A percentile compares a stretch with the other conserved stretches of the same genome.
phyloP scores from a whole-genome alignment of 139 green algal genomes.

The Tetradesmus lagerheimii region DNA sequence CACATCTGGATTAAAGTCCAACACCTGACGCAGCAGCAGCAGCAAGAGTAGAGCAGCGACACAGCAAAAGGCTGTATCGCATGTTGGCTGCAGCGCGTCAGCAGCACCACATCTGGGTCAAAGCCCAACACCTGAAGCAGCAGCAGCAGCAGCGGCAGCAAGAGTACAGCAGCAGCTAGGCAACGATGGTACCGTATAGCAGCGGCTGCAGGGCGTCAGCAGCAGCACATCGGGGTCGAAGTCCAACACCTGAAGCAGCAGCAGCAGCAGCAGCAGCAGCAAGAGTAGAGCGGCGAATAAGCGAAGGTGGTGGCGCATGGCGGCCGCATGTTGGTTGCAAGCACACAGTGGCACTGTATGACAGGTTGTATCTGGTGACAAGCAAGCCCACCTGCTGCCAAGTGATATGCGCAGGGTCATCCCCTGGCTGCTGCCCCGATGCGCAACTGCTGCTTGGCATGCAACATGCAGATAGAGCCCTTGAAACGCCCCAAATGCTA shows the following conservation, averaged over 20 bases:
- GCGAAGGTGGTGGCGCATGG: too few species aligned
- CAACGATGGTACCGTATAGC: too few species aligned
- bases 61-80: too few species aligned
- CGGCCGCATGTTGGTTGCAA: too few species aligned
- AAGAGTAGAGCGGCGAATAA: too few species aligned
- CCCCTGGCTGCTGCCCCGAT: neutral
- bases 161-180: too few species aligned
- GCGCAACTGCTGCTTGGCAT: neutral
- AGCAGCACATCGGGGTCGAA: neutral
- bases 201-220: neutral
- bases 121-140: conserved; percentile 4
- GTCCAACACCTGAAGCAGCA: neutral
- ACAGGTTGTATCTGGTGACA: too few species aligned
- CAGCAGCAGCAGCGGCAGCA: conserved; percentile 1
- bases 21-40: neutral
- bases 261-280: neutral
- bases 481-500: too few species aligned
- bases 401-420: neutral
- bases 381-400: neutral
- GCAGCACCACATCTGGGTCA: conserved; percentile 22
- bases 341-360: too few species aligned
- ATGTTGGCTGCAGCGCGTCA: conserved; percentile 26
- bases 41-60: too few species aligned
- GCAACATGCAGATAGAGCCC: neutral
- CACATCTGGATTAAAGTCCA: neutral